Base-by-base conservation (phyloP, 306 rosid species). In the Trichosanthes truncata region DNA sequence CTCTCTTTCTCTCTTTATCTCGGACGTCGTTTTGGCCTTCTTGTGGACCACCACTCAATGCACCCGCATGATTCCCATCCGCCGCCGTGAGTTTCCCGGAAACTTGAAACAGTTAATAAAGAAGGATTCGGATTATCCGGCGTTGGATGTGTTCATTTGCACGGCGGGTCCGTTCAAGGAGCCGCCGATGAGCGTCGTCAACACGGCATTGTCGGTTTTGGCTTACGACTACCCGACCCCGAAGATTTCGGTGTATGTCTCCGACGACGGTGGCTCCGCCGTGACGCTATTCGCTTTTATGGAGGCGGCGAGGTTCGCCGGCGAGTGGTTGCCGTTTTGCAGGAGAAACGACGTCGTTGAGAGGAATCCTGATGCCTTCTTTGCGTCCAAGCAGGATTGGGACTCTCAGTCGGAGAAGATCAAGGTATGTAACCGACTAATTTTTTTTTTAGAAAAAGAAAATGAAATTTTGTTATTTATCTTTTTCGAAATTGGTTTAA, bases 221-320 rank as follows among this genome's bases (percentile, higher is more conserved):
- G 85, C 86, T 2, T 86, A 78, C 36, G 91, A 88, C 15, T 88
- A 86, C 29, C 88, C 88, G 57, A 17, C 81, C 1, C 82, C 26
- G 26, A 88, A 86, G 85, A 17, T 86, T 0, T 88, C 91, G 3
- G 82, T 88, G 3, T 86, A 84, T 25, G 84, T 88, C 10, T 88
- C 91, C 3, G 91, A 88, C 74, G 91, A 88, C 49, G 89, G 91
- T 4, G 89, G 89, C 46, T 88, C 91, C 21, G 89, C 80, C 38
- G 38, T 86, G 35, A 88, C 89, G 67, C 86, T 88, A 23, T 88
- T 82, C 31, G 89, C 88, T 73, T 78, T 88, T 61, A 74, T 84
- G 79, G 89, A 88, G 68, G 89, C 89, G 18, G 86, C 91, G 10
- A 84, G 79, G 74, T 88, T 86, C 73, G 89, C 89, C 3, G 74